Percentiles rank a stretch among this genome's conserved stretches.
Conservation (phyloP, 805 yeast species). For the Hanseniaspora pseudoguilliermondii region DNA sequence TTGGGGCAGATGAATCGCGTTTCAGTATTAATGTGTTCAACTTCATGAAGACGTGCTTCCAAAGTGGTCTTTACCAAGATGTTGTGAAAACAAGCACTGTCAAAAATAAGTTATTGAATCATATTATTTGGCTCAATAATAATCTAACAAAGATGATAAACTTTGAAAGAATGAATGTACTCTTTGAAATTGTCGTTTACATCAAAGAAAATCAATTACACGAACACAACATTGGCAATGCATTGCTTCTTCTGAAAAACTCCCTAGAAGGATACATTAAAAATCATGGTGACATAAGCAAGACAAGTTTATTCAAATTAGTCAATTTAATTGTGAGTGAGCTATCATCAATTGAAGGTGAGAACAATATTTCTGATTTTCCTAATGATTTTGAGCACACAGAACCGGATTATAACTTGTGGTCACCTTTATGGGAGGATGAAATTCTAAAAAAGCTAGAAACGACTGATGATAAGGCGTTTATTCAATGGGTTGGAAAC, state of each 20-base stretch:
- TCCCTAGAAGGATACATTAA: not conserved
- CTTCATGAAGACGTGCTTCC: not conserved
- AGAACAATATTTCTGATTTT: not conserved
- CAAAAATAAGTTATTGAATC: not conserved
- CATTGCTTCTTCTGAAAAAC: not conserved
- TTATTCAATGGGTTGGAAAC: not conserved
- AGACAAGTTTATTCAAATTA: not conserved
- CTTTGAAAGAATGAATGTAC: not conserved
- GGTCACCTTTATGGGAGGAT: constrained; percentile 5
- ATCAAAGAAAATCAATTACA: not conserved
- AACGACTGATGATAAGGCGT: not conserved
- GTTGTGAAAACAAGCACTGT: not conserved
- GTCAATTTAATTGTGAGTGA: not conserved
- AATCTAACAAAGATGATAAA: not conserved
- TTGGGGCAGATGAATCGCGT: not conserved
- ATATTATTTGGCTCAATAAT: not conserved
- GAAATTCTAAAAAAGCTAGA: not conserved
- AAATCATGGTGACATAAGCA: not conserved
- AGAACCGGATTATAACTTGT: not conserved
- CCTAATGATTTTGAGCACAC: not conserved
- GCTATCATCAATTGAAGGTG: not conserved
- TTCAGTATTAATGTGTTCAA: not conserved
- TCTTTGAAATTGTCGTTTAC: not conserved
- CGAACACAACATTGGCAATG: not conserved
- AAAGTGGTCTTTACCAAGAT: not conserved